A percentile compares a stretch with the other conserved stretches of the same genome.
Evolutionary conservation across 371 early-diverging fungal species (phyloP).

Genomic region (Apophysomyces elegans): DNA sequence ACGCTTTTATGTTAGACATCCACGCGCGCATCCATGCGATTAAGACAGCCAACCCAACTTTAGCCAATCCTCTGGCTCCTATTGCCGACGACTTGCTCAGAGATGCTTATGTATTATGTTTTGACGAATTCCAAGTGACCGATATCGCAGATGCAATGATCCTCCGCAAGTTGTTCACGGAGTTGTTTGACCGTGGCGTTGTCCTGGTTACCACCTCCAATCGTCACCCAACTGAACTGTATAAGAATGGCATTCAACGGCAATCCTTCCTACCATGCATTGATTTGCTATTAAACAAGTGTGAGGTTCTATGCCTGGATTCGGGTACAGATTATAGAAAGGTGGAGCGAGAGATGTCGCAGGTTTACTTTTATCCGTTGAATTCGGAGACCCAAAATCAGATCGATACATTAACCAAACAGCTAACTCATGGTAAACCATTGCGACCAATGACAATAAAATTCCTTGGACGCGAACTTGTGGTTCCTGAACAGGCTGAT

Average conservation of each 20-base stretch:
- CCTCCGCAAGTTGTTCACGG: conserved; percentile 79
- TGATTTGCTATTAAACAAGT: conserved; percentile 80
- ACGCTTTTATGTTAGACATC: conserved; percentile 93
- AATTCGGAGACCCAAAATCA: conserved; percentile 48
- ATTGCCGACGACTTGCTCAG: conserved; percentile 83
- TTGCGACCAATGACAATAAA: conserved; percentile 52
- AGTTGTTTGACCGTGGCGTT: conserved; percentile 86
- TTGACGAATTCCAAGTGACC: conserved; percentile 97
- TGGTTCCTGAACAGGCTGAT: conserved; percentile 64
- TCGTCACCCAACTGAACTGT: conserved; percentile 92
- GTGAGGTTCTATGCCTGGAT: conserved; percentile 80
- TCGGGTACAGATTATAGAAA: conserved; percentile 91
- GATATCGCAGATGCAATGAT: conserved; percentile 98
- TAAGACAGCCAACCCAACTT: conserved; percentile 53
- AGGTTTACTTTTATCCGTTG: conserved; percentile 67
- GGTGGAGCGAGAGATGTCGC: conserved; percentile 58
- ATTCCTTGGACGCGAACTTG: conserved; percentile 77
- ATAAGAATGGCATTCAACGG: conserved; percentile 95
- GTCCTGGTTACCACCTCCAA: conserved; percentile 93
- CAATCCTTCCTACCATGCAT: conserved; percentile 91
- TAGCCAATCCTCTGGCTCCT: conserved; percentile 75
- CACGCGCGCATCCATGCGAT: conserved; percentile 85
- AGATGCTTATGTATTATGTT: conserved; percentile 86
- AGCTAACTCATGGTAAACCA: conserved; percentile 33
- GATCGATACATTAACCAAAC: conserved; percentile 43